Percentiles rank a stretch among this genome's conserved stretches.
phyloP scores from a whole-genome alignment of 345 rosid species.

The Ceriops tagal region DNA sequence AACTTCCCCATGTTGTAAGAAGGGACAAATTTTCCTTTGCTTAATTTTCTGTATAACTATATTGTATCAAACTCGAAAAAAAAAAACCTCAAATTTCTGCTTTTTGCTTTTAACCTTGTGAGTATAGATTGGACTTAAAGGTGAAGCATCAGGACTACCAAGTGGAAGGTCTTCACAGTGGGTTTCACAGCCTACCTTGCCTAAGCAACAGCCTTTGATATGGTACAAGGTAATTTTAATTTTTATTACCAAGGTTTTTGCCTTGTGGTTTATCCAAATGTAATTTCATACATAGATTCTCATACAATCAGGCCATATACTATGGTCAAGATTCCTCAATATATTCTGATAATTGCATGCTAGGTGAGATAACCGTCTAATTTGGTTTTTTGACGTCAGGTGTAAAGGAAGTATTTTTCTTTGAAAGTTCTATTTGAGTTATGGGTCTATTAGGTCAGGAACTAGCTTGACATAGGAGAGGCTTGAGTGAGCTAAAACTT shows the following conservation, averaged over 20 bases:
- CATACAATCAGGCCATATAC: neutral
- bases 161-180: slow-evolving; percentile 70
- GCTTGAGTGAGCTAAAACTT: too few relatives aligned
- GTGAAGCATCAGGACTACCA: slow-evolving; percentile 64
- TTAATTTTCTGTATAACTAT: slow-evolving; percentile 1
- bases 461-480: neutral
- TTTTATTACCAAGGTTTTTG: too few relatives aligned
- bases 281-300: neutral
- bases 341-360: too few relatives aligned
- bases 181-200: slow-evolving; percentile 63
- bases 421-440: neutral
- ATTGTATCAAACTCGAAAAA: neutral
- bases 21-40: neutral
- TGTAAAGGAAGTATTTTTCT: neutral
- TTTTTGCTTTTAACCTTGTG: slow-evolving; percentile 10
- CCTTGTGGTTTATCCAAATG: neutral
- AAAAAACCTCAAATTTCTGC: slow-evolving; percentile 3
- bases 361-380: too few relatives aligned
- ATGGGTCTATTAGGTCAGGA: neutral
- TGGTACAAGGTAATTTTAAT: slow-evolving; percentile 81
- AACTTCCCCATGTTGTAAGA: too few relatives aligned
- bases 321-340: too few relatives aligned
- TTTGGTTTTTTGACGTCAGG: too few relatives aligned
- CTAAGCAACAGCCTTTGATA: slow-evolving; percentile 67
- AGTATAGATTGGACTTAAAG: slow-evolving; percentile 74